Conservation (phyloP, 2,329 filamentous ascomycete genomes). For the Calonectria hawksworthii region DNA sequence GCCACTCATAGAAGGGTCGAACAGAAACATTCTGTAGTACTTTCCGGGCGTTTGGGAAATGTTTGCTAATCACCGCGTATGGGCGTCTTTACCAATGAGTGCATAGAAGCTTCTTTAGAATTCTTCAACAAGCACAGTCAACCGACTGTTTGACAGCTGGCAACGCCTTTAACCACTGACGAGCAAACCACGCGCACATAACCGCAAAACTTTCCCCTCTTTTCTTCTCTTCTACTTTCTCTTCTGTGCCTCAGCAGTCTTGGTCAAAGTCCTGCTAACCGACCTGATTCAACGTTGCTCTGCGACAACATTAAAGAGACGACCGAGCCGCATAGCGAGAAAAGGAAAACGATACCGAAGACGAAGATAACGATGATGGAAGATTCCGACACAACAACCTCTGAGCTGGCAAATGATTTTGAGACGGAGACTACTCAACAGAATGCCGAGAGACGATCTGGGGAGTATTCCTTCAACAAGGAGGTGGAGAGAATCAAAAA, state of each 20-base stretch:
- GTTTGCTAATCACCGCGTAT: background rate
- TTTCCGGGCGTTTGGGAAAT: no score
- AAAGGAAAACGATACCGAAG: background rate
- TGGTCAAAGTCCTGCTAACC: background rate
- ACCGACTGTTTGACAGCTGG: background rate
- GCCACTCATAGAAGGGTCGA: no score
- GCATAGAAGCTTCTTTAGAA: no score
- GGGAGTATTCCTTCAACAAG: background rate
- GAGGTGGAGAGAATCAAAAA: background rate
- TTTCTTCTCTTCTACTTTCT: background rate
- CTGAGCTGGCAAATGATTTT: background rate
- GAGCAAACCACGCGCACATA: background rate
- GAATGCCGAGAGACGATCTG: background rate
- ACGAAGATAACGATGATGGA: background rate
- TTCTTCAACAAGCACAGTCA: no score
- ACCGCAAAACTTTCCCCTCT: background rate
- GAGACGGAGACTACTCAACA: no score
- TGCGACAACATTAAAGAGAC: background rate
- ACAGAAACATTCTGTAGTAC: no score
- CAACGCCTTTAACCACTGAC: background rate
- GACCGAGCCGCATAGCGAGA: background rate
- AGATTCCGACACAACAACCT: background rate
- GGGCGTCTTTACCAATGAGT: background rate
- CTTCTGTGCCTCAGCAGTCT: no score
- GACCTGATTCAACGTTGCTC: background rate